phyloP scores from a whole-genome alignment of 2,329 filamentous ascomycete genomes.

The Hypoxylon sp. region DNA sequence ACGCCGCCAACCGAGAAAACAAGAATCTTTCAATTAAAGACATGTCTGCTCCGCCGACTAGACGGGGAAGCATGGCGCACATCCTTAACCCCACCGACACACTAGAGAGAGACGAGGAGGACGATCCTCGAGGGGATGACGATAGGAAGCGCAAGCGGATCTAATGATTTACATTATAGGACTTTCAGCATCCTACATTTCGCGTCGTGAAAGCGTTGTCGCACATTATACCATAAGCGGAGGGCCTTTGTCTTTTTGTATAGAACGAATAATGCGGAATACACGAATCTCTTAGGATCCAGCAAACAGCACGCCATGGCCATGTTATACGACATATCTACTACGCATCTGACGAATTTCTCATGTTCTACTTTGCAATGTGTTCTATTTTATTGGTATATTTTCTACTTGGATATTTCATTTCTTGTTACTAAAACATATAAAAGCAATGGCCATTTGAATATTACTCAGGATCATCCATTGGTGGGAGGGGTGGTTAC shows the following conservation, averaged over 20 bases:
- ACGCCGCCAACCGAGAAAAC: slow-evolving; percentile 65
- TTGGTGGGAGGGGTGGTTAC: slow-evolving; percentile 7
- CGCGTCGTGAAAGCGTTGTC: slow-evolving; percentile 40
- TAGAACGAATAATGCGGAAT: slow-evolving; percentile 45
- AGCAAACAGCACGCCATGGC: slow-evolving; percentile 39
- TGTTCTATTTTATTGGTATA: slow-evolving; percentile 31
- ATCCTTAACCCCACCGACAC: slow-evolving; percentile 74
- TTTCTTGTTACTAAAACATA: slow-evolving; percentile 38
- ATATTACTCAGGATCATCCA: slow-evolving; percentile 22
- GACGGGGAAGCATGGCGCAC: slow-evolving; percentile 73
- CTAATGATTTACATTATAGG: slow-evolving; percentile 55
- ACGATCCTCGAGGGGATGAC: slow-evolving; percentile 69
- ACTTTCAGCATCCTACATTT: slow-evolving; percentile 28
- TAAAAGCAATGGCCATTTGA: slow-evolving; percentile 38
- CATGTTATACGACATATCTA: slow-evolving; percentile 40
- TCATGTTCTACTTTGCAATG: slow-evolving; percentile 23
- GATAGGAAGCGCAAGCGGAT: slow-evolving; percentile 75
- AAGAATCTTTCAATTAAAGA: slow-evolving; percentile 68
- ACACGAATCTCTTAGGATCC: slow-evolving; percentile 46
- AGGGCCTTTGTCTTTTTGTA: slow-evolving; percentile 46
- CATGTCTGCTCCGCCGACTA: slow-evolving; percentile 69
- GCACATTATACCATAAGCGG: slow-evolving; percentile 44
- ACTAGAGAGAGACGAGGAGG: slow-evolving; percentile 69
- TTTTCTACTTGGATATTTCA: slow-evolving; percentile 30
- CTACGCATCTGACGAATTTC: slow-evolving; percentile 42